Evolutionary conservation across 345 rosid genomes (phyloP).

Genomic region (Garcia nutans): DNA sequence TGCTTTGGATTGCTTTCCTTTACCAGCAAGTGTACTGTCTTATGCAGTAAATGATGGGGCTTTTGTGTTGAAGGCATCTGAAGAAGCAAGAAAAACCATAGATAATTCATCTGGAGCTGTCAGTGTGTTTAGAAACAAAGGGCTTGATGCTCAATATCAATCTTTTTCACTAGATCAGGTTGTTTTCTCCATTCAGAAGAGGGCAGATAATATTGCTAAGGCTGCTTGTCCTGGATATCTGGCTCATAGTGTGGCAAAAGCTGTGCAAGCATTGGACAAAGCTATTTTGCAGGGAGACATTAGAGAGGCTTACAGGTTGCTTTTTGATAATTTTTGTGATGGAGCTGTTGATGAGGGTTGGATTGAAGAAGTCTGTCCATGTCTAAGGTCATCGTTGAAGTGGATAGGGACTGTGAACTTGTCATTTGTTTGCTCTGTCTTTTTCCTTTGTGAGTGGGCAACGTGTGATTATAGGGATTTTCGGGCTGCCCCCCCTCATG

Average conservation of each 20-base stretch:
- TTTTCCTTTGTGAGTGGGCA: slow-evolving; percentile 98
- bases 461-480: slow-evolving; percentile 89
- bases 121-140: slow-evolving; percentile 54
- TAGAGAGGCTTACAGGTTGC: slow-evolving; percentile 56
- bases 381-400: slow-evolving; percentile 80
- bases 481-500: slow-evolving; percentile 57
- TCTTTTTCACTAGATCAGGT: slow-evolving; percentile 66
- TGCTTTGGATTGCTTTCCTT: slow-evolving; percentile 90
- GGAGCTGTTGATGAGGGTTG: slow-evolving; percentile 74
- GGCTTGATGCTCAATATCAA: slow-evolving; percentile 71
- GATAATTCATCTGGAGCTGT: slow-evolving; percentile 49
- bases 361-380: slow-evolving; percentile 80
- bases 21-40: slow-evolving; percentile 72
- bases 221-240: slow-evolving; percentile 69
- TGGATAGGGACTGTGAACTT: slow-evolving; percentile 69
- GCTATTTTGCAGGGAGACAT: slow-evolving; percentile 77
- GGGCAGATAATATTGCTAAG: slow-evolving; percentile 74
- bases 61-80: slow-evolving; percentile 64
- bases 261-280: slow-evolving; percentile 86
- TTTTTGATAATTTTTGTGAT: slow-evolving; percentile 76
- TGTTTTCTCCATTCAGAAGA: slow-evolving; percentile 66
- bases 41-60: slow-evolving; percentile 64
- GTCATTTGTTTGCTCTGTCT: slow-evolving; percentile 72
- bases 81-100: slow-evolving; percentile 62
- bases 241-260: slow-evolving; percentile 72